Base-by-base conservation (phyloP, 139 green algal species). In the Nannochloris sp. region DNA sequence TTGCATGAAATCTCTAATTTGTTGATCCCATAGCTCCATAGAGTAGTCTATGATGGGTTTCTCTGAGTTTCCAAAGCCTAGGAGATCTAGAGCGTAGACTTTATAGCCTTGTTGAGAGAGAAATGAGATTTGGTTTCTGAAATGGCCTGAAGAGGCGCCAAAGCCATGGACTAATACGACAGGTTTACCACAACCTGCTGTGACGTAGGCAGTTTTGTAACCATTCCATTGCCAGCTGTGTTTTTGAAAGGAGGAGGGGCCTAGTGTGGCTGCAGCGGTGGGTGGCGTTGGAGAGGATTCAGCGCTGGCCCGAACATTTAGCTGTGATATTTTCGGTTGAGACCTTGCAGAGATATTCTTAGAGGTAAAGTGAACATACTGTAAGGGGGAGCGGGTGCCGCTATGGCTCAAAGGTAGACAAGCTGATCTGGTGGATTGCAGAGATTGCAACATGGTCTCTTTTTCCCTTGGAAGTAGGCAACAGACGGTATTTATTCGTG, bases 151-250 rank as follows among this genome's bases (percentile, higher is more conserved):
- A 29, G 12, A 53, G 10, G 70, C 70, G 1, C 70, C 70, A 60
- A 76, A 76, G 25, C 70, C 70, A 36, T 76, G 70, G 4, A 76
- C 54, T 24, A 76, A 39, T 8, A 71, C 31, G 7, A 76, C 42
- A 9, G 62, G 39, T 6, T 51, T 54, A 13, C 54, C 62, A 34
- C 62, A 67, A 30, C 70, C 70, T 25, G 32, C 48, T 15, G 53
- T 60, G 23, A 35, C 30, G 29, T 57, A 65, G 14, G 14, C 13
- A 13, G 39, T 53, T 36, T 37, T 37, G 34, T 53, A 23, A 12
- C 46, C 63, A 35, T 63, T 70, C 63, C 63, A 70, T 10, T 64
- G 12, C 27, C 44, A 70, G 27, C 9, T 46, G 63, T 63, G 35
- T 32, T 25, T 53, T 19, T n/a, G 14, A 47, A 51, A n/a, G n/a